A percentile compares a stretch with the other conserved stretches of the same genome.
phyloP scores from a whole-genome alignment of 2,329 filamentous ascomycete genomes.

The Claviceps capensis region DNA sequence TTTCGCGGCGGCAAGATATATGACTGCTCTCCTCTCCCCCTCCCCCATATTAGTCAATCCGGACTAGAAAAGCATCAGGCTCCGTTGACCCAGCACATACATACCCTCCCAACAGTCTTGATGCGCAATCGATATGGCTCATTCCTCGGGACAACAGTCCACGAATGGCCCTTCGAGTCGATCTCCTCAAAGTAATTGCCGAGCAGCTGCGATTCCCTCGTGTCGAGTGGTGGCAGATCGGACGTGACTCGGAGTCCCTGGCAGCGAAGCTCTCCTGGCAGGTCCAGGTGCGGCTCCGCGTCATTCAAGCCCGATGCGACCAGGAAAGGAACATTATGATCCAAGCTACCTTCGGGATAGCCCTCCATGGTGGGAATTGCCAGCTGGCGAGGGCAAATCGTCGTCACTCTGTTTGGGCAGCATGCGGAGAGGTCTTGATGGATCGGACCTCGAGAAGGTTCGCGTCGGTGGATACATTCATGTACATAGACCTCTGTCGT shows the following conservation, averaged over 20 bases:
- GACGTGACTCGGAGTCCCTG: slow-evolving; percentile 52
- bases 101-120: slow-evolving; percentile 67
- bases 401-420: slow-evolving; percentile 1
- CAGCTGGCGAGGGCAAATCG: slow-evolving; percentile 7
- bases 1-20: slow-evolving; percentile 44
- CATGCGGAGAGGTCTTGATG: background rate
- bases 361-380: slow-evolving; percentile 49
- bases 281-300: slow-evolving; percentile 25
- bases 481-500: too few species aligned
- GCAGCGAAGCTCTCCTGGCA: slow-evolving; percentile 40
- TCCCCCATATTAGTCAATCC: slow-evolving; percentile 12
- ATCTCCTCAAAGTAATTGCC: slow-evolving; percentile 50
- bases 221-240: slow-evolving; percentile 53
- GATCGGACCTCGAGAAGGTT: slow-evolving; percentile 9
- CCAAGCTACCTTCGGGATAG: slow-evolving; percentile 65
- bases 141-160: slow-evolving; percentile 45
- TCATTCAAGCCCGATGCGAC: slow-evolving; percentile 61
- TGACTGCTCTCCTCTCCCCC: slow-evolving; percentile 24
- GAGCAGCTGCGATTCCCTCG: slow-evolving; percentile 50
- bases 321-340: slow-evolving; percentile 76
- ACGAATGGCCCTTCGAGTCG: slow-evolving; percentile 52
- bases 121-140: slow-evolving; percentile 51
- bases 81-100: slow-evolving; percentile 36
- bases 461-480: background rate
- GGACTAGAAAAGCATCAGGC: background rate